Evolutionary conservation across 768 basidiomycete genomes (phyloP).

Genomic region (Lactarius akahatsu): DNA sequence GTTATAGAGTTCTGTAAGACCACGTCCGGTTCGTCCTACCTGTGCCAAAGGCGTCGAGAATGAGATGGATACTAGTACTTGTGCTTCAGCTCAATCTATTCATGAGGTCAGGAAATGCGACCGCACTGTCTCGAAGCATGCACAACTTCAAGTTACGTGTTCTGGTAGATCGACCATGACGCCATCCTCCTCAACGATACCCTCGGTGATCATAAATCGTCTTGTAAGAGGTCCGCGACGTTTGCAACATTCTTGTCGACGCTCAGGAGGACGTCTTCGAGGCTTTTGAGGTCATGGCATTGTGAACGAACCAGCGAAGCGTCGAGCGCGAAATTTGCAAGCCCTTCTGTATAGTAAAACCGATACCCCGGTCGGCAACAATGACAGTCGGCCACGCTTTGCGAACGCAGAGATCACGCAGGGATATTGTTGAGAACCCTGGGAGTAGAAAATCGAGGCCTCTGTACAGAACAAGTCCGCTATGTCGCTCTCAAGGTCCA

Average conservation of each 20-base stretch:
- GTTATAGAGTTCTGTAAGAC: neutral
- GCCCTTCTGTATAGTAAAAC: conserved; percentile 93
- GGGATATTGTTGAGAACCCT: conserved; percentile 84
- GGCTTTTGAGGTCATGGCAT: no score
- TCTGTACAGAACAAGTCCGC: conserved; percentile 60
- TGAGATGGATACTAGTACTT: no score
- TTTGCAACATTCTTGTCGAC: conserved; percentile 84
- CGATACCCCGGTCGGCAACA: conserved; percentile 89
- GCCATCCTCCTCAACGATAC: no score
- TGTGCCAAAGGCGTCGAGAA: neutral
- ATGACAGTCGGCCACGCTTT: conserved; percentile 95
- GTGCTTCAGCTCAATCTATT: no score
- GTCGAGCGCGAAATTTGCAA: conserved; percentile 74
- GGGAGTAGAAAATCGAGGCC: conserved; percentile 83
- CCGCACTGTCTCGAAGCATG: rapidly evolving
- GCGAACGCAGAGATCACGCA: conserved; percentile 97
- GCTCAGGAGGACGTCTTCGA: no score
- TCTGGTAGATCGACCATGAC: no score
- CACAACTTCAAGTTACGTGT: no score
- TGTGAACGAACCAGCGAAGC: no score
- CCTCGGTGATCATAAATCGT: conserved; percentile 55
- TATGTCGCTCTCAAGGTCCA: conserved; percentile 47
- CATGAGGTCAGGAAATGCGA: no score
- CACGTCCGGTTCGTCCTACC: neutral
- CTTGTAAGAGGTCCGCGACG: conserved; percentile 78